These are phyloP conservation scores for Coelastrella sp. DNA, from an alignment of 139 green algal genomes.

Conservation along the genomic window DNA sequence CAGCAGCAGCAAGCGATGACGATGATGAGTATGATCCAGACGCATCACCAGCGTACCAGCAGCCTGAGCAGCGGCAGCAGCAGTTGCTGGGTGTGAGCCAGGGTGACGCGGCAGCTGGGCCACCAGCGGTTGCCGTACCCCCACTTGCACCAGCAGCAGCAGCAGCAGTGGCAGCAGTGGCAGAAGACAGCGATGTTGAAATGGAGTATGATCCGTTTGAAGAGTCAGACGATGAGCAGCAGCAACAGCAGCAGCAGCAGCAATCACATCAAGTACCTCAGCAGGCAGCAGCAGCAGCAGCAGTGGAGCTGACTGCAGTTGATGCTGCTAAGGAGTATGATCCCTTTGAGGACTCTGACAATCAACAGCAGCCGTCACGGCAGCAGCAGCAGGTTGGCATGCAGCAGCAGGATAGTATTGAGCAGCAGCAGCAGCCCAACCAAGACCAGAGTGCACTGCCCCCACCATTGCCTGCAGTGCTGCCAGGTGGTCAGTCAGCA, in stretches of 20 bases:
- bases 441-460: neutral
- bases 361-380: slow-evolving; percentile 1
- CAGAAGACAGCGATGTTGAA: no score
- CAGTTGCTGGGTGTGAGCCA: no score
- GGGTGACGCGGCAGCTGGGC: no score
- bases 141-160: no score
- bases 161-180: no score
- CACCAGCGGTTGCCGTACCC: no score
- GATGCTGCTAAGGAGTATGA: neutral
- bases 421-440: neutral
- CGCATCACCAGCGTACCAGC: no score
- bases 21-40: no score
- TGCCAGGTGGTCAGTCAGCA: neutral
- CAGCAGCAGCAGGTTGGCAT: neutral
- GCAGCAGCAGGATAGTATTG: neutral
- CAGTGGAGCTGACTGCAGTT: neutral
- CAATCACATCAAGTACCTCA: neutral
- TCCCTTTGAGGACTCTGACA: slow-evolving; percentile 13
- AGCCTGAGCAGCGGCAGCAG: neutral
- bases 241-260: neutral
- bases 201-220: neutral
- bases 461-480: neutral
- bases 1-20: no score
- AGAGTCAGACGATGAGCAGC: neutral
- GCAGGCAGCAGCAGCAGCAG: slow-evolving; percentile 26